Base-by-base conservation (phyloP, 352 stramenopile genomes). In the Globisporangium uncinulatum region DNA sequence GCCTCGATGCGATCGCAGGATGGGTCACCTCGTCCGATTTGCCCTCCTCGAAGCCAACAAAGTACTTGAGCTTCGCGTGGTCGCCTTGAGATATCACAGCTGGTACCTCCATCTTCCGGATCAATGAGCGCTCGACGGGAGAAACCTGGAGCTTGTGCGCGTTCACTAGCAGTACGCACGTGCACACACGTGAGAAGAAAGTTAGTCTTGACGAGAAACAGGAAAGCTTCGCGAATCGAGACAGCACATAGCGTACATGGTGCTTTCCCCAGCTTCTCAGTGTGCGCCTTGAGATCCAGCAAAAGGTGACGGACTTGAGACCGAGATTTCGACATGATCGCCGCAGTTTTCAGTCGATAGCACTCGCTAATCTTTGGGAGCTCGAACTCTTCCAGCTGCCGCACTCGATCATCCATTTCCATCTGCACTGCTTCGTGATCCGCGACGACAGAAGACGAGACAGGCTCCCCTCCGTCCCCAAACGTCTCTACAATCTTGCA, bases 401-500 rank as follows among this genome's bases (percentile, higher is more conserved):
- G 61, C 17, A 91, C 68, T 15, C 58, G 66, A 17, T 61, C 63
- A 44, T 88, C 71, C 66, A 87, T 76, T 6, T 74, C 66, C 47
- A 78, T 66, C 68, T 88, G 74, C 2, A 62, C 64, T 3, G 62
- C 8, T n/a, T 14, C 20, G 48, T 62, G 46, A 55, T 36, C 54
- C 13, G 21, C 61, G 21, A 43, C 45, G 7, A 73, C 44, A 39
- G 53, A 52, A 2, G 66, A 62, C 3, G 71, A 52, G 42, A 69
- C 41, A 56, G 76, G 68, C 3, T 69, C 61, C 43, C 61, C 74
- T 4, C 57, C 67, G 37, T 80, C 71, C 13, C 73, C 76, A 54
- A 89, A 86, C 15, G 64, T 63, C 17, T 63, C 42, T 15, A 86
- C 34, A 11, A 89, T 37, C 41, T 69, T 70, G 42, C 74, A 85